Base-by-base conservation (phyloP, 1,139 yeast genomes). In the Blastobotrys apis region DNA sequence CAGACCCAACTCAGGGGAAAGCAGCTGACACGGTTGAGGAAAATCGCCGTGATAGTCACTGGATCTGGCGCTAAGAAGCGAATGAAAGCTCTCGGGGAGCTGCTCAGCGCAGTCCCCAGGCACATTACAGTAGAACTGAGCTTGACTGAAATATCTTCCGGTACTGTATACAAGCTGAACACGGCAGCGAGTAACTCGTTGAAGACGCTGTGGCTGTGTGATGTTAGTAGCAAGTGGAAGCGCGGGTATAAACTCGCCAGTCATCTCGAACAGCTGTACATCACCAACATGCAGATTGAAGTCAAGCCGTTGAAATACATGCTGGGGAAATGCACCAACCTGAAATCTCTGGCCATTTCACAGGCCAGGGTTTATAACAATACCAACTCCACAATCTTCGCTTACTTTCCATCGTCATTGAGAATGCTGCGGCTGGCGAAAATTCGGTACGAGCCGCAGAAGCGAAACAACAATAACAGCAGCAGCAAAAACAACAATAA, bases 261-360 rank as follows among this genome's bases (percentile, higher is more conserved):
- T 9, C 33, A 37, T 23, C 33, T 37, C 6, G 20, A 29, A 23
- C 26, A 10, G 26, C 26, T 6, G 10, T 23, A 23, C 26, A 6
- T 23, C 10, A 10, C 12, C 19, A 12, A 17, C 26, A 12, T 25
- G 25, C 13, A 17, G n/a, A 5, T 29, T 5, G 21, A 12, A 3
- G n/a, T 32, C 23, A 36, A 36, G 26, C 15, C 13, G n/a, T 29
- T 37, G 9, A 23, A 25, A 10, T 12, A 33, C 22, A 29, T 29
- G 25, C 9, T 37, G 8, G 10, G 32, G 26, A 37, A 37, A 37
- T 37, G 40, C 26, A 33, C 40, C 17, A 31, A 37, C 10, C 23
- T 37, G 13, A 15, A 10, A 6, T 13, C 40, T 5, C 22, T 37
- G 3, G 20, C 33, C 16, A n/a, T 37, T 15, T 13, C 15, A 15